These are phyloP conservation scores for Flaveria brownii DNA, from an alignment of 129 eudicot genomes.

Conservation along the genomic window DNA sequence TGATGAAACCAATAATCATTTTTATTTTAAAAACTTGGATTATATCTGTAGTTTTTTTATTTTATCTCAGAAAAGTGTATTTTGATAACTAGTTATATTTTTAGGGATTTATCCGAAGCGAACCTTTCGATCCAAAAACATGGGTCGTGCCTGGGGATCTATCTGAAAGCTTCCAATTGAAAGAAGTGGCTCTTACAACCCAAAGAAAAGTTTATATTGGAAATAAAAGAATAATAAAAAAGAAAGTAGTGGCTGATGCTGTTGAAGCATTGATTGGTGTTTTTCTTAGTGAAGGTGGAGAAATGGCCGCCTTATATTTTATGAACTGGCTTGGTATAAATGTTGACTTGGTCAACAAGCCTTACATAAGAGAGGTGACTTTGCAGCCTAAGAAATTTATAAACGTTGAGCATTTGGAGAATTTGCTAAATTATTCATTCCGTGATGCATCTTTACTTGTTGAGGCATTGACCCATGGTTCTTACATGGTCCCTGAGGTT, in stretches of 20 bases:
- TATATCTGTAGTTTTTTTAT: neutral
- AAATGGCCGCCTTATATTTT: slow-evolving; percentile 65
- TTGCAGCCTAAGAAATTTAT: slow-evolving; percentile 45
- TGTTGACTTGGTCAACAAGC: slow-evolving; percentile 47
- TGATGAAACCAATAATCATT: neutral
- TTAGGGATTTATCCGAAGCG: slow-evolving; percentile 78
- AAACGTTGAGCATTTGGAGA: slow-evolving; percentile 45
- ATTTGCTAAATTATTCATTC: slow-evolving; percentile 53
- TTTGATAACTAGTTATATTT: slow-evolving; percentile 17
- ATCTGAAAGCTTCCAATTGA: slow-evolving; percentile 22
- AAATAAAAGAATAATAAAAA: slow-evolving; percentile 42
- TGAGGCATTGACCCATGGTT: slow-evolving; percentile 90
- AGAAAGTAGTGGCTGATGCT: slow-evolving; percentile 76
- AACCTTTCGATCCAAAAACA: slow-evolving; percentile 69
- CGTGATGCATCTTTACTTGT: slow-evolving; percentile 64
- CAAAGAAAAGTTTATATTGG: slow-evolving; percentile 40
- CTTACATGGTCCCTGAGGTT: slow-evolving; percentile 72
- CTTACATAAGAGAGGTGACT: slow-evolving; percentile 39
- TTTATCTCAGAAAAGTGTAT: neutral
- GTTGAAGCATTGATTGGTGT: slow-evolving; percentile 88
- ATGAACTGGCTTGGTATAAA: slow-evolving; percentile 81
- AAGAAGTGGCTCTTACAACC: slow-evolving; percentile 45
- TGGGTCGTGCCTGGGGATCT: slow-evolving; percentile 77
- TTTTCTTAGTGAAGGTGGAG: slow-evolving; percentile 67
- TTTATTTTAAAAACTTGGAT: neutral